These are phyloP conservation scores for Arthonia radiata DNA, from an alignment of 495 filamentous ascomycete species.

Conservation along the genomic window DNA sequence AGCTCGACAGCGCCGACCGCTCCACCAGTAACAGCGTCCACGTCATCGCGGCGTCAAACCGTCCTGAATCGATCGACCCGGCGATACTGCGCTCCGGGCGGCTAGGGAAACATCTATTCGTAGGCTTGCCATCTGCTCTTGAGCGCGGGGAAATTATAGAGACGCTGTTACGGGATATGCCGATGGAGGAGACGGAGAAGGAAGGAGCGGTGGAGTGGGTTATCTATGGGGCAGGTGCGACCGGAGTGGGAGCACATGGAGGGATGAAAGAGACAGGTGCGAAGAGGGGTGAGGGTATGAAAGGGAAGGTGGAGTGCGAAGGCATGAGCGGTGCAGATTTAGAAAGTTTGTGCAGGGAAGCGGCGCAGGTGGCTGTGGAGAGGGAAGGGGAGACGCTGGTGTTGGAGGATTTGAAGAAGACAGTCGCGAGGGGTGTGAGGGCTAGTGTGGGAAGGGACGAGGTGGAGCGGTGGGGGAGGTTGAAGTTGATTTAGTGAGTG, in stretches of 20 bases:
- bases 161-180: constrained; percentile 45
- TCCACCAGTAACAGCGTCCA: constrained; percentile 67
- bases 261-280: no score
- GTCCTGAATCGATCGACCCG: constrained; percentile 87
- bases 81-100: constrained; percentile 86
- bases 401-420: constrained; percentile 46
- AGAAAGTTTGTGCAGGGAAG: constrained; percentile 47
- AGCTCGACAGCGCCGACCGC: constrained; percentile 80
- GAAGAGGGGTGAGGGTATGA: no score
- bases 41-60: constrained; percentile 83
- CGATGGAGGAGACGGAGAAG: constrained; percentile 18
- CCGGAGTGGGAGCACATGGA: no score
- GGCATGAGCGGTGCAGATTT: constrained; percentile 83
- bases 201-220: constrained; percentile 33
- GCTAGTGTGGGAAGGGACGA: constrained; percentile 78
- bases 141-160: constrained; percentile 71
- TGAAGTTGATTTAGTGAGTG: no score
- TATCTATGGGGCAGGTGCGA: no score
- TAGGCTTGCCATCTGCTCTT: constrained; percentile 55
- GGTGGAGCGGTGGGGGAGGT: no score
- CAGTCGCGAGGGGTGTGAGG: constrained; percentile 41
- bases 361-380: constrained; percentile 51
- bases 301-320: constrained; percentile 34
- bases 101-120: constrained; percentile 69
- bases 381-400: constrained; percentile 18